Conservation (phyloP, 2,329 filamentous ascomycete species). For the Raffaelea arxii region DNA sequence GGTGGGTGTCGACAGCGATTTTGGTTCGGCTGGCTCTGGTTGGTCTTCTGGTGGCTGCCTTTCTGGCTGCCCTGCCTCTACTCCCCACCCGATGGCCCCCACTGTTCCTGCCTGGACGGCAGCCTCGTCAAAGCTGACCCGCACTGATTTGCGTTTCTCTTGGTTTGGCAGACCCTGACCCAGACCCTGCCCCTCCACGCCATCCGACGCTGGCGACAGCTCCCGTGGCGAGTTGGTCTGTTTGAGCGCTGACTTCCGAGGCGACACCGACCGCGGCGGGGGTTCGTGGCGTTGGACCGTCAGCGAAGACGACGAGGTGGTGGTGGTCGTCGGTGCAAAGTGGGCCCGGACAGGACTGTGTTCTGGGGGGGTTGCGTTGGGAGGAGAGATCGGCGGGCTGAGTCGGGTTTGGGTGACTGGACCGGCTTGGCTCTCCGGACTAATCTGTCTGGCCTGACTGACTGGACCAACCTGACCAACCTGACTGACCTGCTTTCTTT, state of each 20-base stretch:
- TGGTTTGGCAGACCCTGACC: slow-evolving; percentile 4
- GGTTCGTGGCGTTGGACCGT: slow-evolving; percentile 54
- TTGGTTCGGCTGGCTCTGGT: too few relatives aligned
- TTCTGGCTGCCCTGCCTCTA: too few relatives aligned
- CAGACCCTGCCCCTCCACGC: slow-evolving; percentile 5
- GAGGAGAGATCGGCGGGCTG: too few relatives aligned
- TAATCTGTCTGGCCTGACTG: too few relatives aligned
- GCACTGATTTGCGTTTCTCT: slow-evolving; percentile 62
- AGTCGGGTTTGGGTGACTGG: too few relatives aligned
- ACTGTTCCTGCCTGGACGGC: slow-evolving; percentile 13
- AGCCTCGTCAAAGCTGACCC: slow-evolving; percentile 66
- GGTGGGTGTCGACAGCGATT: neutral
- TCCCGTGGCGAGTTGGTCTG: slow-evolving; percentile 45
- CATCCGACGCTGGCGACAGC: slow-evolving; percentile 40
- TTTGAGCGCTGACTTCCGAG: slow-evolving; percentile 70
- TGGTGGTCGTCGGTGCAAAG: slow-evolving; percentile 43
- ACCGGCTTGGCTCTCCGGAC: too few relatives aligned
- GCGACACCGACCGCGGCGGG: slow-evolving; percentile 60
- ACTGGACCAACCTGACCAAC: too few relatives aligned
- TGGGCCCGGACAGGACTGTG: slow-evolving; percentile 60
- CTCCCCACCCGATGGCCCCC: too few relatives aligned
- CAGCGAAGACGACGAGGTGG: slow-evolving; percentile 44
- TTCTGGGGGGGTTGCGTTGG: too few relatives aligned
- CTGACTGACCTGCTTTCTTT: too few relatives aligned
- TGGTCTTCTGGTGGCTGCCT: too few relatives aligned